Evolutionary conservation across 306 rosid genomes (phyloP).

Genomic region (Pyrus pyrifolia): DNA sequence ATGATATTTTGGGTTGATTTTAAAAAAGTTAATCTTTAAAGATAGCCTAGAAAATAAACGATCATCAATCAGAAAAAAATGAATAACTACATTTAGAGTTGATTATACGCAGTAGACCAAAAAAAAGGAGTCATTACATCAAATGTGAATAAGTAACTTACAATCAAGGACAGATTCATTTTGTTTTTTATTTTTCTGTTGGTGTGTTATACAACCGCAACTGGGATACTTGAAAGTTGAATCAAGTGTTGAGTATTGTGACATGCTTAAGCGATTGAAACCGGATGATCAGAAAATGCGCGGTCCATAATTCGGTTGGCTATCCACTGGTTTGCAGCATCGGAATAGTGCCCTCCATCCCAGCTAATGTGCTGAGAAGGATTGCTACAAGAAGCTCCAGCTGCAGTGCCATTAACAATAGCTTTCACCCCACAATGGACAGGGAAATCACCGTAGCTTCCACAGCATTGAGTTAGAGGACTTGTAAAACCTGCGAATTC

Average conservation of each 20-base stretch:
- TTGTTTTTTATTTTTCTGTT: not conserved
- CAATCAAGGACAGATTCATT: too few relatives aligned
- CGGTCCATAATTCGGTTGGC: slow-evolving; percentile 8
- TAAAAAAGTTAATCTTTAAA: too few relatives aligned
- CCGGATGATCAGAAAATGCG: slow-evolving; percentile 16
- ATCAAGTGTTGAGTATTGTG: not conserved
- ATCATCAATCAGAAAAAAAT: too few relatives aligned
- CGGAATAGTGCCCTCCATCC: slow-evolving; percentile 23
- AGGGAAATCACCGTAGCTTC: not conserved
- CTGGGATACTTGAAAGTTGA: not conserved
- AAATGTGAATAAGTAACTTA: too few relatives aligned
- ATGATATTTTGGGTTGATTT: too few relatives aligned
- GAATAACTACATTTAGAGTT: too few relatives aligned
- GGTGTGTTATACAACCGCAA: not conserved
- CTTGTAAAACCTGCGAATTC: slow-evolving; percentile 18
- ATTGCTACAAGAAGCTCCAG: slow-evolving; percentile 17
- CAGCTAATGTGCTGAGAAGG: slow-evolving; percentile 18
- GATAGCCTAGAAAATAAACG: too few relatives aligned
- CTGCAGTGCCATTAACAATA: slow-evolving; percentile 12
- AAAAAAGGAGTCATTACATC: too few relatives aligned
- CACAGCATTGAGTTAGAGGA: slow-evolving; percentile 23
- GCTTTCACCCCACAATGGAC: slow-evolving; percentile 3
- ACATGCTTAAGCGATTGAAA: slow-evolving; percentile 10
- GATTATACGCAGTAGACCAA: too few relatives aligned
- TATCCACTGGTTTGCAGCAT: slow-evolving; percentile 24